Conservation (phyloP, 208 protist species). For the Paratrypanosoma confusum region DNA sequence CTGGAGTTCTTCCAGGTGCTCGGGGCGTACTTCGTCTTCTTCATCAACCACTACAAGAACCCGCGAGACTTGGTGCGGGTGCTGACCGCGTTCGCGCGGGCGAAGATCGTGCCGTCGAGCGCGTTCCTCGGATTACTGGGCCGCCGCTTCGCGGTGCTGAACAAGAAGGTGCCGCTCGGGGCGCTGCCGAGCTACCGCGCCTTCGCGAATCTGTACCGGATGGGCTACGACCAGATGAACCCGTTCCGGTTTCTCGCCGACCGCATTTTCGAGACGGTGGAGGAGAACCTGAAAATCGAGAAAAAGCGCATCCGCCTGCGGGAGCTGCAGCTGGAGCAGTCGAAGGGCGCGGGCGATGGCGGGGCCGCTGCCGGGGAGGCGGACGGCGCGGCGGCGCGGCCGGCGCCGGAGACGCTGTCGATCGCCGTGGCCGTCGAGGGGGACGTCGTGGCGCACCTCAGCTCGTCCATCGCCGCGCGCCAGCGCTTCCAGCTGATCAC, state of each 20-base stretch:
- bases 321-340: constrained; percentile 6
- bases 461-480: constrained; percentile 11
- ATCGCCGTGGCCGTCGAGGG: not conserved
- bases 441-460: constrained; percentile 8
- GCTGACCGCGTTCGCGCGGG: constrained; percentile 59
- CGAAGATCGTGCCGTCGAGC: constrained; percentile 57
- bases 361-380: not conserved
- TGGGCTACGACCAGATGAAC: constrained; percentile 58
- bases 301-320: constrained; percentile 11
- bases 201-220: constrained; percentile 49
- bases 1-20: constrained; percentile 60
- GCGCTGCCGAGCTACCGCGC: constrained; percentile 50
- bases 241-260: constrained; percentile 67
- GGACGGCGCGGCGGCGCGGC: not conserved
- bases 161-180: constrained; percentile 34
- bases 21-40: constrained; percentile 37
- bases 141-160: constrained; percentile 51
- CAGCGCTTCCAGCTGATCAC: constrained; percentile 30
- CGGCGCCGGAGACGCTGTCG: not conserved
- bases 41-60: constrained; percentile 58
- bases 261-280: constrained; percentile 29
- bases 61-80: constrained; percentile 46
- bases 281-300: constrained; percentile 31
- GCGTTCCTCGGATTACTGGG: constrained; percentile 43
- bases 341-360: not conserved